Percentiles rank a stretch among this genome's conserved stretches.
These are phyloP conservation scores for Zhuliangozyma parablackwelliae DNA, from an alignment of 1,139 yeast genomes.

Conservation along the genomic window DNA sequence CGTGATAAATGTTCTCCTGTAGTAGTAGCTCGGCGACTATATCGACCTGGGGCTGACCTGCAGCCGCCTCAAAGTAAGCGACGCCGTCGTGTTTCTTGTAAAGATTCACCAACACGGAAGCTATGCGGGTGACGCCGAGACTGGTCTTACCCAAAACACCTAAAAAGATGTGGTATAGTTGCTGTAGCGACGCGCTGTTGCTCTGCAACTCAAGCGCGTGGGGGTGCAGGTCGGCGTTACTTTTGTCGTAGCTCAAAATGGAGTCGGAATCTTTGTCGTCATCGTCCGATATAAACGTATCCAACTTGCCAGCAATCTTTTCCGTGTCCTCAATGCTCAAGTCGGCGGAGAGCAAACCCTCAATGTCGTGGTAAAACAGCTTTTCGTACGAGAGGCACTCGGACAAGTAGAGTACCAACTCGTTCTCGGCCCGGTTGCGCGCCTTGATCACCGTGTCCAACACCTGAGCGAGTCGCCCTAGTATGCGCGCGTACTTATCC, in stretches of 20 bases:
- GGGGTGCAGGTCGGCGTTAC: neutral
- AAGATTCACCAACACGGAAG: slow-evolving; percentile 19
- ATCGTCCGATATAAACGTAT: slow-evolving; percentile 12
- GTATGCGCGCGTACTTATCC: slow-evolving; percentile 16
- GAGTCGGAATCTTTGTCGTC: slow-evolving; percentile 11
- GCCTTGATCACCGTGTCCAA: slow-evolving; percentile 18
- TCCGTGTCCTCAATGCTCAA: slow-evolving; percentile 22
- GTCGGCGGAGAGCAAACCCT: slow-evolving; percentile 12
- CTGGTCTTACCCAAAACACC: slow-evolving; percentile 17
- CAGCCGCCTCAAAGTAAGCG: slow-evolving; percentile 20
- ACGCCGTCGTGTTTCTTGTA: slow-evolving; percentile 21
- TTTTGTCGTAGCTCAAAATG: slow-evolving; percentile 18
- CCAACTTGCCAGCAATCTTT: slow-evolving; percentile 19
- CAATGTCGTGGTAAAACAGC: slow-evolving; percentile 14
- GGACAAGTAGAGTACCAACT: slow-evolving; percentile 16
- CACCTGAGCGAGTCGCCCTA: slow-evolving; percentile 17
- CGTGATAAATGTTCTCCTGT: slow-evolving; percentile 3
- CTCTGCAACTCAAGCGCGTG: slow-evolving; percentile 10
- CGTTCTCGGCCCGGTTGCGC: slow-evolving; percentile 18
- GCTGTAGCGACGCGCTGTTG: slow-evolving; percentile 15
- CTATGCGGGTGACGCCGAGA: slow-evolving; percentile 9
- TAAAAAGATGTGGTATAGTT: slow-evolving; percentile 22
- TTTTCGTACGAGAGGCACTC: slow-evolving; percentile 20
- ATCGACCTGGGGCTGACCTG: slow-evolving; percentile 8
- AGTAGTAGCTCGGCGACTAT: slow-evolving; percentile 17